Conservation (phyloP, 305 asterid species). For the Salvia sclarea region DNA sequence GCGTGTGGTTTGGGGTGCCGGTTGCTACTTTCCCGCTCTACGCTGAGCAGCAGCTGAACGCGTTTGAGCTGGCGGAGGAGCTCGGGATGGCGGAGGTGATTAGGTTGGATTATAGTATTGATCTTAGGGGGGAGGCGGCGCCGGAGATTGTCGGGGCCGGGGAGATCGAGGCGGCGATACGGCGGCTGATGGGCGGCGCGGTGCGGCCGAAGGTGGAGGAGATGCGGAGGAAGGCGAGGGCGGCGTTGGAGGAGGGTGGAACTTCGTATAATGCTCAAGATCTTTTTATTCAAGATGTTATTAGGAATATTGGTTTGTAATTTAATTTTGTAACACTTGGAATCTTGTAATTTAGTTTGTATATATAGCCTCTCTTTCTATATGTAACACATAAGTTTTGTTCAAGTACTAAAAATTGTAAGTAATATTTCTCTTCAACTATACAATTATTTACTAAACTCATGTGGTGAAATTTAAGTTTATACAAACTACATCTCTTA, state of each 20-base stretch:
- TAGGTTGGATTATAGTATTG: constrained; percentile 38
- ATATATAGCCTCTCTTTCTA: too few species aligned
- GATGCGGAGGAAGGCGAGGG: constrained; percentile 26
- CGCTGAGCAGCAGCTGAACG: constrained; percentile 52
- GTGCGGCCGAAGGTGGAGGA: constrained; percentile 31
- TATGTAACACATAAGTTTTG: too few species aligned
- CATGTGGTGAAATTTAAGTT: too few species aligned
- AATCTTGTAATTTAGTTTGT: too few species aligned
- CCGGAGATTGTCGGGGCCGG: constrained; percentile 38
- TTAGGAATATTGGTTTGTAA: too few species aligned
- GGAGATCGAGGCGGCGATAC: constrained; percentile 46
- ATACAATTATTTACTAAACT: too few species aligned
- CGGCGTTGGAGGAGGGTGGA: constrained; percentile 45
- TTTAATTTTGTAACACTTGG: too few species aligned
- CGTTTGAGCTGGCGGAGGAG: constrained; percentile 42
- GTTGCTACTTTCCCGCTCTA: constrained; percentile 44
- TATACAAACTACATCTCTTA: too few species aligned
- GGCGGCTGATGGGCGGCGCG: constrained; percentile 34
- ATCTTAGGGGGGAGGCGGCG: constrained; percentile 5
- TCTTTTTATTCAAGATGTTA: constrained; percentile 38
- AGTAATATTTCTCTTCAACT: too few species aligned
- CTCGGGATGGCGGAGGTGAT: constrained; percentile 2
- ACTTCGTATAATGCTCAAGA: constrained; percentile 42
- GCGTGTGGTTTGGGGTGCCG: constrained; percentile 54
- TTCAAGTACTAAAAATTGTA: too few species aligned